Conservation (phyloP, 148 eudicot species). For the Diospyros lotus region DNA sequence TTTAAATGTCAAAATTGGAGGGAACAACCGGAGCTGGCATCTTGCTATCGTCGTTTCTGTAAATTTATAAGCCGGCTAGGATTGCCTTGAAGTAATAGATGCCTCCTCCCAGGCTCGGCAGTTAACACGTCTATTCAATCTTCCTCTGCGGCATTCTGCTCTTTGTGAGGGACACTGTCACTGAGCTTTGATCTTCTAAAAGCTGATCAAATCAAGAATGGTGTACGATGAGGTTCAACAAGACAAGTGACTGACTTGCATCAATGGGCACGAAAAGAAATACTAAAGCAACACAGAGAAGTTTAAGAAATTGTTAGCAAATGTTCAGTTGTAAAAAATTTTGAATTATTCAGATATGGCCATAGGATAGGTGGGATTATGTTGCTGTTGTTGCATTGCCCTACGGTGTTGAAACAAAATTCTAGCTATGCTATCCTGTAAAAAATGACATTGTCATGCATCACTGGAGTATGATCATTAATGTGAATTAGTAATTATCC, state of each 20-base stretch:
- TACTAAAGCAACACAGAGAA: too few relatives aligned
- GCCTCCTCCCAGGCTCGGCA: background rate
- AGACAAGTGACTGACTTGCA: background rate
- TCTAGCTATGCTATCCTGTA: too few relatives aligned
- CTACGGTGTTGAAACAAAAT: too few relatives aligned
- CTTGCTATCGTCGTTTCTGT: background rate
- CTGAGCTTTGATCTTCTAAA: slow-evolving; percentile 27
- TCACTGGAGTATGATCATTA: too few relatives aligned
- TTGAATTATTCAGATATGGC: too few relatives aligned
- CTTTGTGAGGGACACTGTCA: slow-evolving; percentile 8
- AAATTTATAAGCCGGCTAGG: background rate
- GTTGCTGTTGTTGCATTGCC: too few relatives aligned
- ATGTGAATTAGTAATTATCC: too few relatives aligned
- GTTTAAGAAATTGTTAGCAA: too few relatives aligned
- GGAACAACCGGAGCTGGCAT: background rate
- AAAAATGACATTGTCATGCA: too few relatives aligned
- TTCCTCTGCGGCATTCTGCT: slow-evolving; percentile 16
- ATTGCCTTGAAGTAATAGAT: background rate
- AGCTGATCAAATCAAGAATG: slow-evolving; percentile 22
- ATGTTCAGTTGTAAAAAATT: too few relatives aligned
- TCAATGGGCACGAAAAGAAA: background rate
- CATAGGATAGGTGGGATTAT: too few relatives aligned
- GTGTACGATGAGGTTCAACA: background rate
- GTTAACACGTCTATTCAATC: slow-evolving; percentile 2
- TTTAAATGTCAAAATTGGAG: slow-evolving; percentile 5